Evolutionary conservation across 192 early-diverging fungal genomes (phyloP), one percentile per base, ranked within the genome.

Genomic region (Gryganskiella cystojenkinii): DNA sequence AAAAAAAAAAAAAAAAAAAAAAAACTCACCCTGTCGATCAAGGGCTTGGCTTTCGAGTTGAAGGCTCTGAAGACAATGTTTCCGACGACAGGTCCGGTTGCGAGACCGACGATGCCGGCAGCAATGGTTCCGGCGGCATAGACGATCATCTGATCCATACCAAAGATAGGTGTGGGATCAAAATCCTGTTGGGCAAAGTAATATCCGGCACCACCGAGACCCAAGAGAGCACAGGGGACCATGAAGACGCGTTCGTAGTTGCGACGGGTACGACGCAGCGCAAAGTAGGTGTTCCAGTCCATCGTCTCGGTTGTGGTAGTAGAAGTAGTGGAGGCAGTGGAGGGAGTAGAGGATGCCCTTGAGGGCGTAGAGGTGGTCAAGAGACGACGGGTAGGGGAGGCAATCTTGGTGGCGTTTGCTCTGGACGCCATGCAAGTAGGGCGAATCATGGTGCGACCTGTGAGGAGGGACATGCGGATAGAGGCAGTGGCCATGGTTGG

Each of bases 241-340:
- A 86, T 83, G 19, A 82, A 83, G n/a, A 83, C 61, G 15, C 87
- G 85, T 63, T 91, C 92, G 68, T 83, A 89, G 35, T 84, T 80
- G 31, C 70, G 87, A 49, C 91, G 87, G 27, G 84, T 87, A 27
- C 82, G 72, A 35, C 91, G 89, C 50, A 93, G 64, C 17, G 64
- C 61, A 64, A 93, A 93, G 68, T 91, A 93, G 28, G 88, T 82
- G 8, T 86, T 79, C 91, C 90, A 91, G 28, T 73, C 56, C 71
- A 73, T 73, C 1, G 45, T 71, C n/a, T n/a, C n/a, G n/a, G n/a
- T n/a, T n/a, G n/a, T n/a, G n/a, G 37, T 13, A 27, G 56, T 11
- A 27, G 56, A 19, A 13, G 56, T 33, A 3, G 40, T 13, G 19
- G 19, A 7, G 10, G 35, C 9, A 4, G 57, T 30, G 10, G 33